Percentiles rank a stretch among this genome's conserved stretches.
Evolutionary conservation across 495 filamentous ascomycete species (phyloP).

Genomic region (Parmelia sp.): DNA sequence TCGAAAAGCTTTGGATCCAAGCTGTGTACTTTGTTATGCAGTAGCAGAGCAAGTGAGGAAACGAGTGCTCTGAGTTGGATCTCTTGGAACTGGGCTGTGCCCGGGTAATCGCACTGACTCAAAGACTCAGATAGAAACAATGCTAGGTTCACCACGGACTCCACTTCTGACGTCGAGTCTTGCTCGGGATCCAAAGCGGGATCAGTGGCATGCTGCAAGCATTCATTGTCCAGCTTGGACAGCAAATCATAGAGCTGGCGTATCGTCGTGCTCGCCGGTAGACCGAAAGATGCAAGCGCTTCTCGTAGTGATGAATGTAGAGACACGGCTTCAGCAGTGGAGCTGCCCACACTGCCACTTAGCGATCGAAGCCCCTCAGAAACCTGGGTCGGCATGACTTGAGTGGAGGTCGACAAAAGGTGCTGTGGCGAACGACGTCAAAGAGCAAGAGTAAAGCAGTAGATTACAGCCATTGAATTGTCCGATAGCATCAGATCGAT

Average conservation of each 20-base stretch:
- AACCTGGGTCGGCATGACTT: not conserved
- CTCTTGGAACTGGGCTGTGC: constrained; percentile 4
- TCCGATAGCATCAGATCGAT: not conserved
- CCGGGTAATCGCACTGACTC: not conserved
- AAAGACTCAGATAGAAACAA: constrained; percentile 13
- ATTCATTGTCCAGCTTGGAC: constrained; percentile 9
- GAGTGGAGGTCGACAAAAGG: not conserved
- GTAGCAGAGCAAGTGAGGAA: constrained; percentile 16
- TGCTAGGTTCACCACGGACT: not conserved
- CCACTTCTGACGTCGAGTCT: constrained; percentile 5
- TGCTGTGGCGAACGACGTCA: not conserved
- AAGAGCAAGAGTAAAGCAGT: not conserved
- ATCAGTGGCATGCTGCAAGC: constrained; percentile 6
- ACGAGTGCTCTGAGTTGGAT: constrained; percentile 19
- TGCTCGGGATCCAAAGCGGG: not conserved
- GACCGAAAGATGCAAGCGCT: not conserved
- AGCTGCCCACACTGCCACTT: not conserved
- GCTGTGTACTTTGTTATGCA: constrained; percentile 7
- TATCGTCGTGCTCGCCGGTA: not conserved
- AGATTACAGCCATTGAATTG: not conserved
- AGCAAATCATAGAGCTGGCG: not conserved
- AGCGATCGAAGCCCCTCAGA: not conserved
- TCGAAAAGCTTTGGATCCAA: constrained; percentile 2
- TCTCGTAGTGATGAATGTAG: not conserved
- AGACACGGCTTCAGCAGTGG: not conserved